Evolutionary conservation across 2,329 filamentous ascomycete species (phyloP).

Genomic region (Paraconiothyrium sp.): DNA sequence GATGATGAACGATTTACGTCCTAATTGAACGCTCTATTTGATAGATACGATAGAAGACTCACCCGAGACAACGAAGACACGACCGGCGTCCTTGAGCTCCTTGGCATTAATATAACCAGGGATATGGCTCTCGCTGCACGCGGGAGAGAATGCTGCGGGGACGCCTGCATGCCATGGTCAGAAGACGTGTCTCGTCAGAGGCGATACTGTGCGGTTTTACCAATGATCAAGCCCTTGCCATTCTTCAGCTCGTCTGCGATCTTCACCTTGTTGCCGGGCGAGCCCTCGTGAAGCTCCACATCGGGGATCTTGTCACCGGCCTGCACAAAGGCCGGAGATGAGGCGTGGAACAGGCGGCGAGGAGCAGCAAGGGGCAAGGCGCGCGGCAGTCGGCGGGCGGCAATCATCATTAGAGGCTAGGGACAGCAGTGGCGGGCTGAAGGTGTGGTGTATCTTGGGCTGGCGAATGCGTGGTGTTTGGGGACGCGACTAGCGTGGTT

Average conservation of each 20-base stretch:
- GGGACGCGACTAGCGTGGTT: not conserved
- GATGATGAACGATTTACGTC: not conserved
- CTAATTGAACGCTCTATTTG: too few species aligned
- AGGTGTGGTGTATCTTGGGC: slow-evolving; percentile 2
- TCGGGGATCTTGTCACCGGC: slow-evolving; percentile 82
- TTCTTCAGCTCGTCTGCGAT: slow-evolving; percentile 77
- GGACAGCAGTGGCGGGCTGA: slow-evolving; percentile 12
- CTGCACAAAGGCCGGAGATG: slow-evolving; percentile 71
- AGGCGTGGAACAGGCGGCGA: slow-evolving; percentile 68
- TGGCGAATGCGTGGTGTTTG: slow-evolving; percentile 7
- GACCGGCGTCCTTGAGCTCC: slow-evolving; percentile 79
- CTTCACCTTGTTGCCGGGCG: slow-evolving; percentile 92
- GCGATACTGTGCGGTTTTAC: slow-evolving; percentile 27
- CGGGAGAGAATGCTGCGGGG: slow-evolving; percentile 61
- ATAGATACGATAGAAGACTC: slow-evolving; percentile 4
- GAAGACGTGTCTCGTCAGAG: slow-evolving; percentile 40
- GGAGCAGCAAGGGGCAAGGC: slow-evolving; percentile 30
- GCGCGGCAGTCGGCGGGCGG: slow-evolving; percentile 41
- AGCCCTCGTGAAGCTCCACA: slow-evolving; percentile 80
- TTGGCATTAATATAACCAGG: slow-evolving; percentile 86
- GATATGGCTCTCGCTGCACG: slow-evolving; percentile 76
- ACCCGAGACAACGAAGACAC: slow-evolving; percentile 82
- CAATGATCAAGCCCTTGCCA: slow-evolving; percentile 80
- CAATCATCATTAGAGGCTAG: slow-evolving; percentile 27
- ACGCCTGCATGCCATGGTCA: slow-evolving; percentile 39